Evolutionary conservation across 352 stramenopile genomes (phyloP).

Genomic region (Phytophthora parvispora): DNA sequence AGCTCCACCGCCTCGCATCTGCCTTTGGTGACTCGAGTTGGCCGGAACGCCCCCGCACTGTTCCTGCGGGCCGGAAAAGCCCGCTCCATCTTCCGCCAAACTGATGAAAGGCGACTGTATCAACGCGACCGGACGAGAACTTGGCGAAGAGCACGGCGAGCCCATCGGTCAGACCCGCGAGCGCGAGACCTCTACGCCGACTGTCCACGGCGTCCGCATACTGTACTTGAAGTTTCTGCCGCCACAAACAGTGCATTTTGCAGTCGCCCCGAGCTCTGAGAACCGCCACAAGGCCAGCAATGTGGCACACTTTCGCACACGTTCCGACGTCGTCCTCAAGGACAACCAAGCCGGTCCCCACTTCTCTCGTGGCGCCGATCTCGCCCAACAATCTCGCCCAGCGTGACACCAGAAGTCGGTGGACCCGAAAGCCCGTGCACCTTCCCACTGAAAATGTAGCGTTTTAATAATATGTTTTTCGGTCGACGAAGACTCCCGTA

Average conservation of each 20-base stretch:
- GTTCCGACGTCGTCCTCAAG: slow-evolving; percentile 19
- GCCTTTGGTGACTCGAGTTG: not conserved
- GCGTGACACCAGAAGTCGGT: not conserved
- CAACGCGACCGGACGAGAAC: no score
- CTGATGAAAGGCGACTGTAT: slow-evolving; percentile 18
- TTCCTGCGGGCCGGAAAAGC: slow-evolving; percentile 19
- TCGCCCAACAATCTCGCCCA: not conserved
- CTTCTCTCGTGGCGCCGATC: not conserved
- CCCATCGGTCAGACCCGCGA: slow-evolving; percentile 1
- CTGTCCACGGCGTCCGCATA: slow-evolving; percentile 18
- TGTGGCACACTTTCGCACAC: slow-evolving; percentile 20
- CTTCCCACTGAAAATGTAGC: no score
- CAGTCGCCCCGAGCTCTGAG: not conserved
- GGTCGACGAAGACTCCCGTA: not conserved
- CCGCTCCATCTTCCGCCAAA: slow-evolving; percentile 14
- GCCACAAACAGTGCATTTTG: slow-evolving; percentile 2
- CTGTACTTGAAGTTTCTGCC: slow-evolving; percentile 34
- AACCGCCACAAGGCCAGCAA: not conserved
- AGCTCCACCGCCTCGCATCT: not conserved
- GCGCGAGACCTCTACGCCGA: slow-evolving; percentile 2
- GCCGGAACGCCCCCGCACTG: not conserved
- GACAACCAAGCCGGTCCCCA: not conserved
- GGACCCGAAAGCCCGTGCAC: not conserved
- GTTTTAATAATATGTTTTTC: no score
- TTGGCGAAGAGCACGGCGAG: slow-evolving; percentile 1